A percentile compares a stretch with the other conserved stretches of the same genome.
Conservation (phyloP, 257 asterid species). For the Solanum sejunctum region DNA sequence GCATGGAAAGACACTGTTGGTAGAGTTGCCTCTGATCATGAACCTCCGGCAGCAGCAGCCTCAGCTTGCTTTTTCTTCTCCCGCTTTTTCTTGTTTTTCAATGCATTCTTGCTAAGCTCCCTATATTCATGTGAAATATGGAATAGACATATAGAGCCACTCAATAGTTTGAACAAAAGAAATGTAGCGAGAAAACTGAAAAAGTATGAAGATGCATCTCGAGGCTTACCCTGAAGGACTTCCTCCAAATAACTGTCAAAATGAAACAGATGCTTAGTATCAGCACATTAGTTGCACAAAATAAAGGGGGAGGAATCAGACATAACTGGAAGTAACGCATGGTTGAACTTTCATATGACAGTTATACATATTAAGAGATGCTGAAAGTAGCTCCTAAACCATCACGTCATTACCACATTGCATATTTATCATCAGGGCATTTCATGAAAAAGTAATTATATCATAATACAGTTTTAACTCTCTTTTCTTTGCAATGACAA, state of each 20-base stretch:
- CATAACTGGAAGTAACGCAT: background rate
- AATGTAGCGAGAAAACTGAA: background rate
- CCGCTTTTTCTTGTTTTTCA: slow-evolving; percentile 79
- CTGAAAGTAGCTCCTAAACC: background rate
- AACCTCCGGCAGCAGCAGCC: slow-evolving; percentile 12
- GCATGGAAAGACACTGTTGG: background rate
- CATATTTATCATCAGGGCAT: background rate
- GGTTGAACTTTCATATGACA: background rate
- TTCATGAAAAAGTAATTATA: background rate
- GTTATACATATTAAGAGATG: background rate
- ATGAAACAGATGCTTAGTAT: slow-evolving; percentile 3
- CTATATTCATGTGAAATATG: slow-evolving; percentile 14
- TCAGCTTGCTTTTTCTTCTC: slow-evolving; percentile 85
- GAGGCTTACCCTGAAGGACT: slow-evolving; percentile 58
- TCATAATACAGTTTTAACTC: background rate
- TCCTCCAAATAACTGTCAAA: slow-evolving; percentile 64
- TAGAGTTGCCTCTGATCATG: background rate
- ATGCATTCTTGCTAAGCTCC: slow-evolving; percentile 79
- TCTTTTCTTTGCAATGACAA: no score
- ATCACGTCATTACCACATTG: background rate
- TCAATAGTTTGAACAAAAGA: background rate
- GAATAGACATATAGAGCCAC: background rate
- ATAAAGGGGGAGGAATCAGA: background rate
- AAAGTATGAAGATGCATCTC: background rate
- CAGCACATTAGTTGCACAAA: background rate